A percentile compares a stretch with the other conserved stretches of the same genome.
phyloP scores from a whole-genome alignment of 2,329 filamentous ascomycete species.

The Xylaria hypoxylon region DNA sequence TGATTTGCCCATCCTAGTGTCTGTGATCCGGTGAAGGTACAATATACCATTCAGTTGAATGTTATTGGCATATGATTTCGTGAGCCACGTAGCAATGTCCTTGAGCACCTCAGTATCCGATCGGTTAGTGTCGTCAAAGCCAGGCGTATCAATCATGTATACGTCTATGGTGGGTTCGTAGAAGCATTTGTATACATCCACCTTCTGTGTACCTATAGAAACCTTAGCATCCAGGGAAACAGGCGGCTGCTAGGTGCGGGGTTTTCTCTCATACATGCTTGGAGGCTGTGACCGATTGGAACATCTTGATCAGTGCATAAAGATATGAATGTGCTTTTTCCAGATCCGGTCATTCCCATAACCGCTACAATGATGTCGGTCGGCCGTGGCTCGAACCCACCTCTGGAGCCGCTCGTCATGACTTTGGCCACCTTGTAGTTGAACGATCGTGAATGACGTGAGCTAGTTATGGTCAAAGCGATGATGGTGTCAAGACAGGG shows the following conservation, averaged over 20 bases:
- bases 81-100: constrained; percentile 16
- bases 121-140: constrained; percentile 29
- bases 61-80: constrained; percentile 27
- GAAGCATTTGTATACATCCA: not conserved
- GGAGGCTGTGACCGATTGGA: constrained; percentile 11
- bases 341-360: constrained; percentile 24
- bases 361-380: too few relatives aligned
- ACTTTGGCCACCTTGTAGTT: too few relatives aligned
- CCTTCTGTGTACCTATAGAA: constrained; percentile 3
- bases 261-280: too few relatives aligned
- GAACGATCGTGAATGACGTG: too few relatives aligned
- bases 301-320: constrained; percentile 21
- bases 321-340: constrained; percentile 29
- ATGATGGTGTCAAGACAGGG: too few relatives aligned
- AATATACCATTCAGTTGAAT: constrained; percentile 26
- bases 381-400: too few relatives aligned
- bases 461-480: too few relatives aligned
- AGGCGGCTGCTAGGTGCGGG: too few relatives aligned
- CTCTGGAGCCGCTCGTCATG: too few relatives aligned
- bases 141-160: constrained; percentile 22
- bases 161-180: too few relatives aligned
- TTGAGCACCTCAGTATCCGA: constrained; percentile 24
- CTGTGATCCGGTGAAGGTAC: constrained; percentile 29
- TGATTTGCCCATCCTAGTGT: constrained; percentile 1
- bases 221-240: not conserved